These are phyloP conservation scores for Candida montana DNA, from an alignment of 805 yeast genomes.

Conservation along the genomic window DNA sequence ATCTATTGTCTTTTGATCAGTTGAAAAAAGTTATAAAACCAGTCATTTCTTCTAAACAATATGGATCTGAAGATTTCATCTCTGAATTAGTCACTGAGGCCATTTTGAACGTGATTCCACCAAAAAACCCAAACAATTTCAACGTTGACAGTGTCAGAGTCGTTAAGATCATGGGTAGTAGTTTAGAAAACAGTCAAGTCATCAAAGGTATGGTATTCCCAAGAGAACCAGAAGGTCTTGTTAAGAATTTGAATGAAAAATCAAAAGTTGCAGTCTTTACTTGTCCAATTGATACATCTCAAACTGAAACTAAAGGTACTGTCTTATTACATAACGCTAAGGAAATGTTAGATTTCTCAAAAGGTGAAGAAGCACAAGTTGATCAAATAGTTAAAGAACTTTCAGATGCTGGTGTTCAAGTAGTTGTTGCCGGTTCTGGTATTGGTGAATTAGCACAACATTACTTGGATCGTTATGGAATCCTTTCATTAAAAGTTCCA, in stretches of 20 bases:
- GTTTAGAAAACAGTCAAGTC: slow-evolving; percentile 68
- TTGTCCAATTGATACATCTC: slow-evolving; percentile 89
- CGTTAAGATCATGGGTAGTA: slow-evolving; percentile 93
- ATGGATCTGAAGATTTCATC: slow-evolving; percentile 77
- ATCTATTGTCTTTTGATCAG: slow-evolving; percentile 48
- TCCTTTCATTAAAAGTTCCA: slow-evolving; percentile 83
- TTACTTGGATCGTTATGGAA: slow-evolving; percentile 80
- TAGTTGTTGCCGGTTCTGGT: slow-evolving; percentile 90
- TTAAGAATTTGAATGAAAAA: slow-evolving; percentile 54
- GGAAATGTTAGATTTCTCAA: slow-evolving; percentile 93
- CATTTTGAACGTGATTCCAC: slow-evolving; percentile 70
- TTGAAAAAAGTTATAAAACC: slow-evolving; percentile 73
- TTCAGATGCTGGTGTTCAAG: slow-evolving; percentile 76
- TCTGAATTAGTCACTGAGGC: slow-evolving; percentile 82
- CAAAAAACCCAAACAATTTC: slow-evolving; percentile 55
- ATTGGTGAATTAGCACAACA: slow-evolving; percentile 92
- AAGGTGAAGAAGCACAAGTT: slow-evolving; percentile 93
- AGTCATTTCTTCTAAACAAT: slow-evolving; percentile 89
- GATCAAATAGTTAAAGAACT: slow-evolving; percentile 82
- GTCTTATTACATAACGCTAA: slow-evolving; percentile 92
- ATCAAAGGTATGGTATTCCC: slow-evolving; percentile 98
- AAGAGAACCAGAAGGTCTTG: slow-evolving; percentile 90
- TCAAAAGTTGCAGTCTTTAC: slow-evolving; percentile 91
- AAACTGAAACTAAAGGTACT: slow-evolving; percentile 98
- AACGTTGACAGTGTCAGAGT: slow-evolving; percentile 93